phyloP scores from a whole-genome alignment of 805 yeast species.

The Priceomyces castillae region DNA sequence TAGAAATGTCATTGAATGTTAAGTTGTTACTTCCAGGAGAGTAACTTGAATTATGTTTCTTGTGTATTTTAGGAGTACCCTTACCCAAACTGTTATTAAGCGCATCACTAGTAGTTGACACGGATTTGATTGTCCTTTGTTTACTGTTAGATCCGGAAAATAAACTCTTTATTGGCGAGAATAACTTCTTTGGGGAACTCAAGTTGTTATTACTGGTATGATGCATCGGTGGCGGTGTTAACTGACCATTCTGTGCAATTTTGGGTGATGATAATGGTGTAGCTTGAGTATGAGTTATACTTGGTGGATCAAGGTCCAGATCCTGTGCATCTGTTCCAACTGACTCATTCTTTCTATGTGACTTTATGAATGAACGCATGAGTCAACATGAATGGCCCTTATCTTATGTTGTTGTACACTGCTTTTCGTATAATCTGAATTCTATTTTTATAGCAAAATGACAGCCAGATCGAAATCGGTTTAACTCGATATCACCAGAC shows the following conservation, averaged over 20 bases:
- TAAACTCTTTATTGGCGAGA: constrained; percentile 35
- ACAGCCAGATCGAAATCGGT: too few species aligned
- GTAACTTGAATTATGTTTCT: neutral
- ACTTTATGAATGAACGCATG: constrained; percentile 30
- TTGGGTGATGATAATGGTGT: constrained; percentile 24
- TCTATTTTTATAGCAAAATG: too few species aligned
- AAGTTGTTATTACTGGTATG: constrained; percentile 5
- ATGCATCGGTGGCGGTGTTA: constrained; percentile 18
- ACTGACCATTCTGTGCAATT: constrained; percentile 14
- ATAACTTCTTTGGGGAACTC: constrained; percentile 35
- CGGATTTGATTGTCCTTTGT: constrained; percentile 8
- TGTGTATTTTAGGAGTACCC: neutral
- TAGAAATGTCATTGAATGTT: neutral
- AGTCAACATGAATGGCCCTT: neutral
- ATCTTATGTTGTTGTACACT: too few species aligned
- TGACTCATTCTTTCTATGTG: constrained; percentile 23
- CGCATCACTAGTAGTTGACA: constrained; percentile 7
- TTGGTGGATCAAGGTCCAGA: constrained; percentile 6
- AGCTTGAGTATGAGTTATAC: constrained; percentile 1
- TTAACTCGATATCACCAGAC: too few species aligned
- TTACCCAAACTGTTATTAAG: constrained; percentile 9
- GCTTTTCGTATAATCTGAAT: too few species aligned
- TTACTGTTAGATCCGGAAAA: constrained; percentile 20
- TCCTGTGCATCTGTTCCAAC: constrained; percentile 9
- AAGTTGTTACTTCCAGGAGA: neutral